Evolutionary conservation across 352 stramenopile genomes (phyloP).

Genomic region (Pythium vanterpoolii): DNA sequence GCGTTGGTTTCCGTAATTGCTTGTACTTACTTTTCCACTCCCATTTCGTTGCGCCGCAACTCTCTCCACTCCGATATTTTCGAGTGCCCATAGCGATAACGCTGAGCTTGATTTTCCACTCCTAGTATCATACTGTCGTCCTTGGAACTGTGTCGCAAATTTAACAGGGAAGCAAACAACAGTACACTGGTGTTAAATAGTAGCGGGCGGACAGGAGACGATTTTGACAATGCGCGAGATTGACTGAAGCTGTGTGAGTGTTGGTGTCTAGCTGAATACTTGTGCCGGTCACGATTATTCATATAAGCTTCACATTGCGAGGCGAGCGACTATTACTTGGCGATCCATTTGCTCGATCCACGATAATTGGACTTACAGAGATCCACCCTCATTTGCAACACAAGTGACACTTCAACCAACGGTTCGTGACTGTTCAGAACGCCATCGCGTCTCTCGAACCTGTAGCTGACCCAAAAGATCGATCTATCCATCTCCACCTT

Average conservation of each 20-base stretch:
- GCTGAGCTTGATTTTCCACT: too few relatives aligned
- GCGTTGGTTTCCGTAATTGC: too few relatives aligned
- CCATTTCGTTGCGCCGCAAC: too few relatives aligned
- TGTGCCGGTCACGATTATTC: neutral
- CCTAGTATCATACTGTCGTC: too few relatives aligned
- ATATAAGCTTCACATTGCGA: neutral
- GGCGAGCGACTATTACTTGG: neutral
- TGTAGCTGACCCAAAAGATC: neutral
- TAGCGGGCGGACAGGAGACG: neutral
- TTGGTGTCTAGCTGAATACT: neutral
- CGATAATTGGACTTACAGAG: too few relatives aligned
- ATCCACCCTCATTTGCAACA: neutral
- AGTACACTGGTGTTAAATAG: too few relatives aligned
- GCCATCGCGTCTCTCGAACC: neutral
- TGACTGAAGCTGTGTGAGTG: neutral
- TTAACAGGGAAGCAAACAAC: neutral
- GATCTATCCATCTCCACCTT: neutral
- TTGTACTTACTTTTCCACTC: too few relatives aligned
- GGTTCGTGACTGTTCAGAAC: slow-evolving; percentile 2
- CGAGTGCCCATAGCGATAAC: too few relatives aligned
- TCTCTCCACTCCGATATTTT: too few relatives aligned
- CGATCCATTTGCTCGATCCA: neutral
- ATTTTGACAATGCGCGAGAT: neutral
- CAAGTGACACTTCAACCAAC: neutral
- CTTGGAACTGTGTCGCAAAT: neutral